Base-by-base conservation (phyloP, 768 basidiomycete species). In the Kwoniella sp. region DNA sequence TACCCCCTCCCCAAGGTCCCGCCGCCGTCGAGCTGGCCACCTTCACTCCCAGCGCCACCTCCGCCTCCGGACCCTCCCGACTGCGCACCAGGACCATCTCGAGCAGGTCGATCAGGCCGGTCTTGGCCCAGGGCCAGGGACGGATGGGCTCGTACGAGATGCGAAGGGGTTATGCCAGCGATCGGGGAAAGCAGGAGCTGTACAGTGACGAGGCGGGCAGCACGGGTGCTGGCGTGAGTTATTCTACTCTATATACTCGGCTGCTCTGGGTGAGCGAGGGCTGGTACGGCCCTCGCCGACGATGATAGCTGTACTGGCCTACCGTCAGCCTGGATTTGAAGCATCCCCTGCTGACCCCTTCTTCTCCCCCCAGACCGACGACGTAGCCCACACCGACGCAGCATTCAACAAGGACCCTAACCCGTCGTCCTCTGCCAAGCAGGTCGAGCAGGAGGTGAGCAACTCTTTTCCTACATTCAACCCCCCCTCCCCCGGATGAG, bases 301-400 rank as follows among this genome's bases (percentile, higher is more conserved):
- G n/a, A n/a, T n/a, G n/a, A n/a, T n/a, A n/a, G n/a, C n/a, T n/a
- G n/a, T n/a, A n/a, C n/a, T n/a, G n/a, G n/a, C n/a, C n/a, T n/a
- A n/a, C n/a, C n/a, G n/a, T n/a, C n/a, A n/a, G n/a, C n/a, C n/a
- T n/a, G n/a, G n/a, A n/a, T n/a, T n/a, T n/a, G n/a, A n/a, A n/a
- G n/a, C n/a, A n/a, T n/a, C n/a, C n/a, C n/a, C n/a, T n/a, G n/a
- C n/a, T n/a, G n/a, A n/a, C n/a, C n/a, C n/a, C n/a, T n/a, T n/a
- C 19, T 31, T 27, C 22, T 25, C n/a, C 39, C 12, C 2, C 11
- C 41, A 70, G 68, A 73, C 58, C 17, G 68, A 71, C 56, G 72
- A 73, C 51, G 72, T 73, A 5, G 68, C 70, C 7, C 66, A 71
- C 27, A 64, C 64, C 33, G 67, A 71, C 49, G 68, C 72, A 3